Conservation (phyloP, 768 basidiomycete species). For the Trametes gibbosa region DNA sequence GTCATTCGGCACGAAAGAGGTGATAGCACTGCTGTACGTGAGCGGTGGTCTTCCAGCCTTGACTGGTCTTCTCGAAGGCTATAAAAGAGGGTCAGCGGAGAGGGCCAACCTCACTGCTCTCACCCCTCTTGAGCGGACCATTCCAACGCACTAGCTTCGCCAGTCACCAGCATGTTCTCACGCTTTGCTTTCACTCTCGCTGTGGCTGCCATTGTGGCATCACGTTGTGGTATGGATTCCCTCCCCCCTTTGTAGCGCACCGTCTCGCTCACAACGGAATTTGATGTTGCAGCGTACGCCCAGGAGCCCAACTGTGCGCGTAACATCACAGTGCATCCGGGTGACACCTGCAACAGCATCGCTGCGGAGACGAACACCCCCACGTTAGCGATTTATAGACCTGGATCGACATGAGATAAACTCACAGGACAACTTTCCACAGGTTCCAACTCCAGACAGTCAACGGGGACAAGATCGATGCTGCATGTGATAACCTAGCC, state of each 20-base stretch:
- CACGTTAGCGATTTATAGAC: conserved; percentile 38
- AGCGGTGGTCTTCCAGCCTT: not conserved
- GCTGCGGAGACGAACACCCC: conserved; percentile 43
- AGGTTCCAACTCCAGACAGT: conserved; percentile 60
- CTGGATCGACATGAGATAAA: too few relatives aligned
- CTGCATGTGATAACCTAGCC: conserved; percentile 55
- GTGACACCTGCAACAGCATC: conserved; percentile 58
- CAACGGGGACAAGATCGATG: conserved; percentile 47
- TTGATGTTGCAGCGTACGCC: conserved; percentile 43
- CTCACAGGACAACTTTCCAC: conserved; percentile 7
- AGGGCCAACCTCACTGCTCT: conserved; percentile 2
- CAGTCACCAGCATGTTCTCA: not conserved
- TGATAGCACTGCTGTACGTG: too few relatives aligned
- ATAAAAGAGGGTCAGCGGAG: not conserved
- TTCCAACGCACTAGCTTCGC: not conserved
- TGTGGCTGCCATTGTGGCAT: not conserved
- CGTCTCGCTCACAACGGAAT: not conserved
- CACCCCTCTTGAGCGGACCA: not conserved
- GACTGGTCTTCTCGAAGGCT: not conserved
- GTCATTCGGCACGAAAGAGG: not conserved
- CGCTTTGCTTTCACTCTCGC: not conserved
- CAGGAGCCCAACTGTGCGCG: conserved; percentile 42
- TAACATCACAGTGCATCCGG: conserved; percentile 46
- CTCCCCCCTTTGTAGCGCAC: too few relatives aligned
- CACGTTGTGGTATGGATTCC: not conserved